phyloP scores from a whole-genome alignment of 1,284 basidiomycete species.

The Apiotrichum montevideense region DNA sequence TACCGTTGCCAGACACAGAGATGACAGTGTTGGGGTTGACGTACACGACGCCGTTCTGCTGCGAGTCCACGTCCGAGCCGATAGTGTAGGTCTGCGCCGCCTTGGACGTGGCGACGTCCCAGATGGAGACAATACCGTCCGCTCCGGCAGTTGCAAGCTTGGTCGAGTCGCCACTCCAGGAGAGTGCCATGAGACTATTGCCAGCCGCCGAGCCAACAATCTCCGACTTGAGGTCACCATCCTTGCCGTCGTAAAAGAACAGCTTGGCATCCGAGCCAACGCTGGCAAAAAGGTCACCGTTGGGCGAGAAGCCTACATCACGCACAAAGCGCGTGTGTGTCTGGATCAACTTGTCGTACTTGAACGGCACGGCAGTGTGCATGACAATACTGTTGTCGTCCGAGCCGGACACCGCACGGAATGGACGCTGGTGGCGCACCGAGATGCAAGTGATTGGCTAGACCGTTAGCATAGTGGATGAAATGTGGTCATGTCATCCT shows the following conservation, averaged over 20 bases:
- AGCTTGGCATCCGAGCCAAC: constrained; percentile 85
- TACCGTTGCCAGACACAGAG: constrained; percentile 77
- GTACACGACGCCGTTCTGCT: constrained; percentile 88
- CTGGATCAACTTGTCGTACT: constrained; percentile 81
- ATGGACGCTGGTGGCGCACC: constrained; percentile 85
- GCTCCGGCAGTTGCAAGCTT: constrained; percentile 74
- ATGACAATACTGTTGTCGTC: constrained; percentile 81
- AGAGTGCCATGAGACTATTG: constrained; percentile 58
- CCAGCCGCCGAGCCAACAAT: constrained; percentile 51
- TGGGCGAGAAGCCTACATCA: constrained; percentile 76
- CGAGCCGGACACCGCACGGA: constrained; percentile 77
- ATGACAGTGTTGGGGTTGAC: constrained; percentile 66
- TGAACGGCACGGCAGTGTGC: constrained; percentile 72
- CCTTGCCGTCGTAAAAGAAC: constrained; percentile 87
- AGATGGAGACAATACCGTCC: constrained; percentile 81
- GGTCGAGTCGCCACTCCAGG: constrained; percentile 70
- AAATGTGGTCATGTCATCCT: not conserved
- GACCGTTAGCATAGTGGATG: not conserved
- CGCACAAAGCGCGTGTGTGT: constrained; percentile 93
- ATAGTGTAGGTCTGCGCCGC: constrained; percentile 63
- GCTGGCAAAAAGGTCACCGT: constrained; percentile 77
- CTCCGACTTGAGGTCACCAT: constrained; percentile 70
- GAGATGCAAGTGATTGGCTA: constrained; percentile 82
- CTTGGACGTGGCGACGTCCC: constrained; percentile 72
- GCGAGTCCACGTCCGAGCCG: constrained; percentile 60